These are phyloP conservation scores for Cordyceps javanica DNA, from an alignment of 2,329 filamentous ascomycete genomes.

Conservation along the genomic window DNA sequence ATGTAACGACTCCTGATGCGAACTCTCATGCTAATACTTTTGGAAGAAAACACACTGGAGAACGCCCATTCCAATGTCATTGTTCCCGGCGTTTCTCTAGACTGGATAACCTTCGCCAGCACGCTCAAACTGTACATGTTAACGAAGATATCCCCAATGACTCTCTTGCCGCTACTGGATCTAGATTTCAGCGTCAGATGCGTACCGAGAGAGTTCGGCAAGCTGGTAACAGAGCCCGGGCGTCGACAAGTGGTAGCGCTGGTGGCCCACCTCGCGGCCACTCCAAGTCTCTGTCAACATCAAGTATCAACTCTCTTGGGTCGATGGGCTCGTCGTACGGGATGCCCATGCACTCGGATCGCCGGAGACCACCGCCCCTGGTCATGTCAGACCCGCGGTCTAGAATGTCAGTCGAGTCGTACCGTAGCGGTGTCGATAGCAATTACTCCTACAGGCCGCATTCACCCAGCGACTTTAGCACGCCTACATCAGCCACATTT, in stretches of 20 bases:
- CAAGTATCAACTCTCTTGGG: constrained; percentile 72
- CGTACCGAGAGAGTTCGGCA: constrained; percentile 78
- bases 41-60: constrained; percentile 86
- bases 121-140: constrained; percentile 95
- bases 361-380: constrained; percentile 71
- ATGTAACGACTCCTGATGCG: neutral
- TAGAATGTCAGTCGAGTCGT: constrained; percentile 61
- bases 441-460: constrained; percentile 58
- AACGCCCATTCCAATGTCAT: constrained; percentile 94
- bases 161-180: constrained; percentile 87
- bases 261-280: constrained; percentile 70
- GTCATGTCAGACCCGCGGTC: constrained; percentile 72
- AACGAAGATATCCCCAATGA: constrained; percentile 95
- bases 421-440: constrained; percentile 57
- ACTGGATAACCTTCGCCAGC: constrained; percentile 89
- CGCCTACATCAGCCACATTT: constrained; percentile 77
- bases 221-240: constrained; percentile 62
- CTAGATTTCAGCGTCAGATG: constrained; percentile 86
- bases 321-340: constrained; percentile 62
- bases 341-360: constrained; percentile 47
- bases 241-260: constrained; percentile 70
- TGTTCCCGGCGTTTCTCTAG: constrained; percentile 89
- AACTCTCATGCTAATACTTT: neutral
- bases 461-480: constrained; percentile 70
- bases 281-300: constrained; percentile 78